Percentiles rank a stretch among this genome's conserved stretches.
Evolutionary conservation across 2,329 filamentous ascomycete genomes (phyloP).

Genomic region (Colletotrichum sp.): DNA sequence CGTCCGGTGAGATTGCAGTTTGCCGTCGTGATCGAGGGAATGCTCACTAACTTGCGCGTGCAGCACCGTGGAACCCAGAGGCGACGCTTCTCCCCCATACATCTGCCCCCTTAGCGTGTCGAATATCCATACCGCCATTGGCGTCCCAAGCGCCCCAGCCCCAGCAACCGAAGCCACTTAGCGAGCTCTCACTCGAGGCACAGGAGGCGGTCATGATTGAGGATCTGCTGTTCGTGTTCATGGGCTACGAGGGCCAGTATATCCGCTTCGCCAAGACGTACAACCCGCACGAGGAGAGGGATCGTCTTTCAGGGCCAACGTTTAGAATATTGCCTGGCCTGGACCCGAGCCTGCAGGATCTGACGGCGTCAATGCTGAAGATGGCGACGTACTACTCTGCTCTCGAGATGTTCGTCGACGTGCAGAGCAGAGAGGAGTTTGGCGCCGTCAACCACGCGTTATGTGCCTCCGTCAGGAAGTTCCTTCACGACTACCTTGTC

Average conservation of each 20-base stretch:
- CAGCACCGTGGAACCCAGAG: slow-evolving; percentile 77
- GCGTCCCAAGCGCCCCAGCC: slow-evolving; percentile 73
- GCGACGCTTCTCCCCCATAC: slow-evolving; percentile 74
- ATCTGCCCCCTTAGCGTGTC: slow-evolving; percentile 73
- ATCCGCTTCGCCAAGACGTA: slow-evolving; percentile 86
- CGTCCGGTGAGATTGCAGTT: slow-evolving; percentile 46
- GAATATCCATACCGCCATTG: slow-evolving; percentile 70
- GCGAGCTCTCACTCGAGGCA: slow-evolving; percentile 74
- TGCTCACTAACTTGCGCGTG: not conserved
- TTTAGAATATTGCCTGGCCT: slow-evolving; percentile 84
- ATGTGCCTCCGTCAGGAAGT: slow-evolving; percentile 90
- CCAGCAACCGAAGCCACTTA: slow-evolving; percentile 71
- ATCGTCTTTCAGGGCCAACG: slow-evolving; percentile 80
- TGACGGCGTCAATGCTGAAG: slow-evolving; percentile 87
- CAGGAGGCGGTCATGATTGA: slow-evolving; percentile 90
- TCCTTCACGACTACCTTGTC: slow-evolving; percentile 91
- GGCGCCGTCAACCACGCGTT: slow-evolving; percentile 94
- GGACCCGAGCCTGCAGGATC: slow-evolving; percentile 88
- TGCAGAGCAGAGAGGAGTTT: slow-evolving; percentile 91
- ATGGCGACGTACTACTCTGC: slow-evolving; percentile 95
- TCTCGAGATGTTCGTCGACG: slow-evolving; percentile 90
- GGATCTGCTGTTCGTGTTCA: slow-evolving; percentile 92
- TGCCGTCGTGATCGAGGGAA: not conserved
- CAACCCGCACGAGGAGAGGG: slow-evolving; percentile 84
- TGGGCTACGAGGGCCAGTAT: slow-evolving; percentile 99